phyloP scores from a whole-genome alignment of 148 eudicot species.

The Vaccinium corymbosum region DNA sequence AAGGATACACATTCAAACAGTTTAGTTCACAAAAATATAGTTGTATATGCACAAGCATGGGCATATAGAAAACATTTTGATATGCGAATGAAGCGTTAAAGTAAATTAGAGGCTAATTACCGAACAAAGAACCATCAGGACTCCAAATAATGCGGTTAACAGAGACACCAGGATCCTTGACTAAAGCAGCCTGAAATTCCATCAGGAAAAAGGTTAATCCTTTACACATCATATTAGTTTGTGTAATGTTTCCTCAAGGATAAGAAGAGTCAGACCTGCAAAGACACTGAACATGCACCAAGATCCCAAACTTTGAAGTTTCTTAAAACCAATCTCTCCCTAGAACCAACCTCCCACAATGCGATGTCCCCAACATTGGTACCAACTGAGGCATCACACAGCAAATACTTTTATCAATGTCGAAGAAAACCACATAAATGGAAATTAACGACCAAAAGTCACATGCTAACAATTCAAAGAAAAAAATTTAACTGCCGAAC shows the following conservation, averaged over 20 bases:
- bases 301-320: constrained; percentile 78
- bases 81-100: background rate
- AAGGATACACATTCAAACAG: background rate
- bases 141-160: constrained; percentile 96
- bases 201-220: constrained; percentile 6
- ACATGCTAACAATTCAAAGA: background rate
- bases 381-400: constrained; percentile 56
- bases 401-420: constrained; percentile 6
- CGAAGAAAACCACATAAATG: constrained; percentile 9
- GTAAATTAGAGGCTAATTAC: constrained; percentile 33
- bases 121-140: constrained; percentile 83
- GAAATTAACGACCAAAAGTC: constrained; percentile 10
- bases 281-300: constrained; percentile 54
- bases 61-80: background rate
- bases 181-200: constrained; percentile 56
- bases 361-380: constrained; percentile 74
- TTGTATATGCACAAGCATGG: background rate
- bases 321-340: constrained; percentile 60
- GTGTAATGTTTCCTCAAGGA: background rate
- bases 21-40: background rate
- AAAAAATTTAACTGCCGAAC: background rate
- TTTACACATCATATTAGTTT: background rate
- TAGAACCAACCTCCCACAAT: constrained; percentile 83
- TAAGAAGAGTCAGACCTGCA: constrained; percentile 44
- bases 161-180: constrained; percentile 69